Percentiles rank a stretch among this genome's conserved stretches.
Evolutionary conservation across 805 yeast genomes (phyloP).

Genomic region (Jamesozyma rosinii): DNA sequence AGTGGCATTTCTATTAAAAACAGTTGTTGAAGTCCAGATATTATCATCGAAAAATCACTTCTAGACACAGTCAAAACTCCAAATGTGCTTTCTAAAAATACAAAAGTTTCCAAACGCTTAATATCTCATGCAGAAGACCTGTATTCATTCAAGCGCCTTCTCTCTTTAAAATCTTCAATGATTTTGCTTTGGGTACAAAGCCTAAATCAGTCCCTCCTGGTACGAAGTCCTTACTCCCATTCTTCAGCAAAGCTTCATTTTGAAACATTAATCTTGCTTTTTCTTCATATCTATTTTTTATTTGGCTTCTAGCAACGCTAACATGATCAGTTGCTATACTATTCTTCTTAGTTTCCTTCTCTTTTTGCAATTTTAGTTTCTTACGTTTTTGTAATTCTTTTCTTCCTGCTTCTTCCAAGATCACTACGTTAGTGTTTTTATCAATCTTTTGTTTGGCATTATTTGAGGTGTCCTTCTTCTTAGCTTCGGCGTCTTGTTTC

Average conservation of each 20-base stretch:
- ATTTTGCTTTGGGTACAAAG: neutral
- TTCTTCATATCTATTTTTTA: neutral
- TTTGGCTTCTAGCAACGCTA: conserved; percentile 1
- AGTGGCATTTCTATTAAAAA: too few species aligned
- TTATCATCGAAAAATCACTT: too few species aligned
- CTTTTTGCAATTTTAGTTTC: conserved; percentile 14
- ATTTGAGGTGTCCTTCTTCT: conserved; percentile 4
- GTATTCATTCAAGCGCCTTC: neutral
- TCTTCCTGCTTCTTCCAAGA: conserved; percentile 28
- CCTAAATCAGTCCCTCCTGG: neutral
- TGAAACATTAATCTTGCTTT: neutral
- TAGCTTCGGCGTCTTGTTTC: conserved; percentile 2
- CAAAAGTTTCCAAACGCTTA: too few species aligned
- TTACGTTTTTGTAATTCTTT: conserved; percentile 24
- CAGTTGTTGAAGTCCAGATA: too few species aligned
- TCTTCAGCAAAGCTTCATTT: neutral
- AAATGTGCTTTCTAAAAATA: too few species aligned
- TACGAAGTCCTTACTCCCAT: neutral
- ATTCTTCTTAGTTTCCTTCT: conserved; percentile 3
- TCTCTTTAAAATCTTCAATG: conserved; percentile 5
- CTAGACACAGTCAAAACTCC: too few species aligned
- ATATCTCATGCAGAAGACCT: too few species aligned
- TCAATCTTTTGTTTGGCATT: neutral
- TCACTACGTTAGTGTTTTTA: conserved; percentile 21
- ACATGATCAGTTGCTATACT: neutral